phyloP scores from a whole-genome alignment of 805 yeast species.

The Cyberlindnera japonica region DNA sequence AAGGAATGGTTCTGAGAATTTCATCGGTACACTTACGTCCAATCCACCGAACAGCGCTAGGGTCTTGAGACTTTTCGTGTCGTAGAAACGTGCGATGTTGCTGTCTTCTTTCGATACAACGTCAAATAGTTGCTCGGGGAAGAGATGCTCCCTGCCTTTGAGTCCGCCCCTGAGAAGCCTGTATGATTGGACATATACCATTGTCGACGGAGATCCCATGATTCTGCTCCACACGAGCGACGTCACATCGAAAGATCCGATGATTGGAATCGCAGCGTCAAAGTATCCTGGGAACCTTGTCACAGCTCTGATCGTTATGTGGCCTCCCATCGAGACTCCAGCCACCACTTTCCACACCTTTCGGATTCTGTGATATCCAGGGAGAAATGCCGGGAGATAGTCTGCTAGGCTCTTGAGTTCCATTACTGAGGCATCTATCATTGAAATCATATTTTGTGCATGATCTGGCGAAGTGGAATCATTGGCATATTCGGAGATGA shows the following conservation, averaged over 20 bases:
- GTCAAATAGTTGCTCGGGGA: slow-evolving; percentile 13
- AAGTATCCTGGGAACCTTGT: slow-evolving; percentile 13
- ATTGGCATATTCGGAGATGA: slow-evolving; percentile 9
- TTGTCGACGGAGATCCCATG: neutral
- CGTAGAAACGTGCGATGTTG: slow-evolving; percentile 12
- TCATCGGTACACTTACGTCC: slow-evolving; percentile 15
- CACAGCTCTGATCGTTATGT: slow-evolving; percentile 17
- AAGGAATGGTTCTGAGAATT: slow-evolving; percentile 17
- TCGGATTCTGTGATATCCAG: slow-evolving; percentile 4
- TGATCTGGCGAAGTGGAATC: slow-evolving; percentile 20
- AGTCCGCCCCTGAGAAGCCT: slow-evolving; percentile 3
- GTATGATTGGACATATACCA: slow-evolving; percentile 8
- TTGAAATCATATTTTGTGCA: slow-evolving; percentile 19
- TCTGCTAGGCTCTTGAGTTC: slow-evolving; percentile 21
- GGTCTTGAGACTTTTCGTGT: slow-evolving; percentile 8
- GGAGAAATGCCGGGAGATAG: slow-evolving; percentile 16
- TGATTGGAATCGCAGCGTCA: slow-evolving; percentile 21
- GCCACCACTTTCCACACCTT: slow-evolving; percentile 7
- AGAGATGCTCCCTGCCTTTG: neutral
- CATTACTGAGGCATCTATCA: slow-evolving; percentile 18
- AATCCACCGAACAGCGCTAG: slow-evolving; percentile 22
- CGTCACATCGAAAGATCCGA: slow-evolving; percentile 23
- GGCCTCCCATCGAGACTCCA: slow-evolving; percentile 29
- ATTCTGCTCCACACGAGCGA: slow-evolving; percentile 19
- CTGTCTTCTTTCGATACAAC: slow-evolving; percentile 16